phyloP scores from a whole-genome alignment of 441 rosid genomes.

The Euphorbia corollata region DNA sequence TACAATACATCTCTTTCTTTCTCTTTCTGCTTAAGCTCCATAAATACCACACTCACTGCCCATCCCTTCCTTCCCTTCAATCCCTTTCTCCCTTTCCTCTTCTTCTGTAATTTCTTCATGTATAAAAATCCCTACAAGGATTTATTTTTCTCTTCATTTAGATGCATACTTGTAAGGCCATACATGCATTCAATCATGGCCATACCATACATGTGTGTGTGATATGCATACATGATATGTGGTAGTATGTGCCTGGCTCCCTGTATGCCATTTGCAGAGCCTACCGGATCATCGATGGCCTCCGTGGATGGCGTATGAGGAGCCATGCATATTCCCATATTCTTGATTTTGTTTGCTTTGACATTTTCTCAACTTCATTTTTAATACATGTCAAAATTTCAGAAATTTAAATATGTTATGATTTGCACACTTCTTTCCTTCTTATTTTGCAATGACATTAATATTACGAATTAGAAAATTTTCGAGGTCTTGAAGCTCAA shows the following conservation, averaged over 20 bases:
- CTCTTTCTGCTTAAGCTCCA: conserved; percentile 25
- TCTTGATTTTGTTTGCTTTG: no score
- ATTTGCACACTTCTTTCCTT: not conserved
- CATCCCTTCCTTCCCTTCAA: conserved; percentile 23
- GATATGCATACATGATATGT: not conserved
- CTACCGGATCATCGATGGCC: conserved; percentile 57
- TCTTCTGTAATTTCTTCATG: not conserved
- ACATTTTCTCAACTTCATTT: no score
- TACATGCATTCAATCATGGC: not conserved
- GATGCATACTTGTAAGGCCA: not conserved
- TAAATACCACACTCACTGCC: conserved; percentile 17
- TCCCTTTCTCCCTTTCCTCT: conserved; percentile 6
- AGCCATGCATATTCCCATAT: conserved; percentile 70
- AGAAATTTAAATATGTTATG: no score
- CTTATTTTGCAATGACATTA: not conserved
- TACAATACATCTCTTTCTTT: conserved; percentile 16
- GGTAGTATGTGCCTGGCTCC: conserved; percentile 84
- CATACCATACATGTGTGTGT: not conserved
- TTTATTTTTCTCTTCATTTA: not conserved
- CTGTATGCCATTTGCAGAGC: conserved; percentile 92
- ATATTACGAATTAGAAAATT: not conserved
- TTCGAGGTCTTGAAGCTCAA: not conserved
- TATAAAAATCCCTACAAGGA: not conserved
- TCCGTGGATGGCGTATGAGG: conserved; percentile 98
- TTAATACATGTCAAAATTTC: no score